Conservation (phyloP, 179 eudicot species). For the Pouteria campechiana region DNA sequence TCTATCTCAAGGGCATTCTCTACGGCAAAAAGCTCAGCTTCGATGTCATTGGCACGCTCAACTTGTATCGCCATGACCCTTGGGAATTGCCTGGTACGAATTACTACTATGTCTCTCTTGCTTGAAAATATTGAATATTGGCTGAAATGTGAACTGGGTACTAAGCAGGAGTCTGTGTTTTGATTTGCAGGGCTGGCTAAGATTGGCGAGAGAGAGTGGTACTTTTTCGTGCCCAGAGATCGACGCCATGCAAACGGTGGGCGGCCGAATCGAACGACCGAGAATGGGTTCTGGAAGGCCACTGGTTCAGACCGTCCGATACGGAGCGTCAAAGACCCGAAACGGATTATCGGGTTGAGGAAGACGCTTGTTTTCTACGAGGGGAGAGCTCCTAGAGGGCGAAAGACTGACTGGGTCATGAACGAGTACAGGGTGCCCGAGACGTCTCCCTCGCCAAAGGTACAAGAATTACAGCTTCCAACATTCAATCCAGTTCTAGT, state of each 20-base stretch:
- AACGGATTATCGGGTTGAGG: slow-evolving; percentile 49
- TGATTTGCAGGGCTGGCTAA: slow-evolving; percentile 47
- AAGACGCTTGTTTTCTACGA: slow-evolving; percentile 81
- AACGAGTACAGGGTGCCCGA: slow-evolving; percentile 77
- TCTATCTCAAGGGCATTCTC: slow-evolving; percentile 42
- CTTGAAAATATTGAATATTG: too few species aligned
- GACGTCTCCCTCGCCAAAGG: slow-evolving; percentile 23
- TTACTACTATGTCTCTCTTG: too few species aligned
- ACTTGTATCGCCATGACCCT: slow-evolving; percentile 59
- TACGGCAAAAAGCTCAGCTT: slow-evolving; percentile 22
- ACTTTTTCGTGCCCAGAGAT: slow-evolving; percentile 79
- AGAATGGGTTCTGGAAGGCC: slow-evolving; percentile 86
- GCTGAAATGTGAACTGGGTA: too few species aligned
- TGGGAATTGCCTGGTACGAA: slow-evolving; percentile 66
- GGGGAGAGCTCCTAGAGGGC: slow-evolving; percentile 82
- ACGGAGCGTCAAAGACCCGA: slow-evolving; percentile 33
- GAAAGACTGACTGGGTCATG: slow-evolving; percentile 87
- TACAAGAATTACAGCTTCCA: too few species aligned
- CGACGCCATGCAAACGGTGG: slow-evolving; percentile 63
- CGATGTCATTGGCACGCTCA: slow-evolving; percentile 42
- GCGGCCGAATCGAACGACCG: slow-evolving; percentile 76
- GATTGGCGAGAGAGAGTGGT: slow-evolving; percentile 89
- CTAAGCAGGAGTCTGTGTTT: too few species aligned
- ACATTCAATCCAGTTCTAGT: too few species aligned
- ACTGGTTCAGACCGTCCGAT: slow-evolving; percentile 79